phyloP scores from a whole-genome alignment of 129 eudicot species.

The carrot (Daucus carota) region DNA sequence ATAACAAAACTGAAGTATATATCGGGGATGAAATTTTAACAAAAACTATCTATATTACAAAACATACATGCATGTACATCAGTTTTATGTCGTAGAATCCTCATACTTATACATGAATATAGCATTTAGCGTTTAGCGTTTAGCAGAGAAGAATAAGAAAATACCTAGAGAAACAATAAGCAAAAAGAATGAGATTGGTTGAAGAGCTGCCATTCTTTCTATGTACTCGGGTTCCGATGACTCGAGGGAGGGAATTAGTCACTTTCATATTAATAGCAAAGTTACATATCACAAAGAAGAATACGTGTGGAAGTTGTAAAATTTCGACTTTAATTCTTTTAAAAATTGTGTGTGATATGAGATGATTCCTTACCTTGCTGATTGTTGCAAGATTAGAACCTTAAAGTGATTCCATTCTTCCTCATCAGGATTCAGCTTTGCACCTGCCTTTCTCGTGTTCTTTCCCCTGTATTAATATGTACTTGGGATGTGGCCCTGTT shows the following conservation, averaged over 20 bases:
- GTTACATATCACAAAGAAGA: neutral
- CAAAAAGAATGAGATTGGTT: neutral
- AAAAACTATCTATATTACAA: too few species aligned
- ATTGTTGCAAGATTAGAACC: slow-evolving; percentile 13
- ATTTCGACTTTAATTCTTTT: neutral
- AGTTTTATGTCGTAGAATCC: neutral
- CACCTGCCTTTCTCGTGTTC: neutral
- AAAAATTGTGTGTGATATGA: neutral
- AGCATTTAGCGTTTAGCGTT: too few species aligned
- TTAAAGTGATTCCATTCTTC: slow-evolving; percentile 1
- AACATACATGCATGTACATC: neutral
- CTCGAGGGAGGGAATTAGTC: neutral
- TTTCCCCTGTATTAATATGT: neutral
- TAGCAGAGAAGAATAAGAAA: neutral
- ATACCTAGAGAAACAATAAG: slow-evolving; percentile 10
- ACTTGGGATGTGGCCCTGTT: neutral
- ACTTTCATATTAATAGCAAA: neutral
- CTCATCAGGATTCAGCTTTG: neutral
- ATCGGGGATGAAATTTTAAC: too few species aligned
- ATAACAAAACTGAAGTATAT: too few species aligned
- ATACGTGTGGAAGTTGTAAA: neutral
- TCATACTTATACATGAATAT: neutral
- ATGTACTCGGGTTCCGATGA: neutral
- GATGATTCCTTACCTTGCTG: slow-evolving; percentile 2
- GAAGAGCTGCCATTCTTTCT: neutral